Conservation (phyloP, 1,284 basidiomycete species). For the Leccinum solheimii region DNA sequence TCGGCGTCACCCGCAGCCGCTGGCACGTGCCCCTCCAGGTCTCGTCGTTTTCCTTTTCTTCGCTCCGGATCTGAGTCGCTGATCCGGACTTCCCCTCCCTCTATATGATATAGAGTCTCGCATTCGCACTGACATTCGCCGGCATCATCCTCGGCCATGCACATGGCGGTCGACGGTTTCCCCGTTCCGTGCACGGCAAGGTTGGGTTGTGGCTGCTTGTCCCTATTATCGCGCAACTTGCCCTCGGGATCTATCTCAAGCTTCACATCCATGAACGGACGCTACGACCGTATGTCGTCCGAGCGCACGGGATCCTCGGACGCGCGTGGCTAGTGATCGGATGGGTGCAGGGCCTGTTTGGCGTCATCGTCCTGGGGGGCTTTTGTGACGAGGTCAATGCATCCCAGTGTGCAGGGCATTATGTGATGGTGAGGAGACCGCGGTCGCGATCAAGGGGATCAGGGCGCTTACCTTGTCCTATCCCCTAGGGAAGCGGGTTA, state of each 20-base stretch:
- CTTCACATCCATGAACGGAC: conserved; percentile 85
- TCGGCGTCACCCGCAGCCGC: conserved; percentile 65
- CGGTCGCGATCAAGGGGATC: background rate
- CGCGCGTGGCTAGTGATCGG: conserved; percentile 87
- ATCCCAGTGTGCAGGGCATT: conserved; percentile 86
- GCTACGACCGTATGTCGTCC: conserved; percentile 73
- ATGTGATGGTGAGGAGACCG: conserved; percentile 69
- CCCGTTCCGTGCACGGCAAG: conserved; percentile 66
- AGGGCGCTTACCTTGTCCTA: background rate
- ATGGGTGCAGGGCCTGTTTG: conserved; percentile 85
- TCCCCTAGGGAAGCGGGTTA: conserved; percentile 68
- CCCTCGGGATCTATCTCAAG: conserved; percentile 88
- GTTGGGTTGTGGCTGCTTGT: conserved; percentile 71
- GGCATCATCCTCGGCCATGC: conserved; percentile 79
- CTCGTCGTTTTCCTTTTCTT: conserved; percentile 13
- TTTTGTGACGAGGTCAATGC: conserved; percentile 73
- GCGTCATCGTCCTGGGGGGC: conserved; percentile 61
- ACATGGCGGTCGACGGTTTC: conserved; percentile 76
- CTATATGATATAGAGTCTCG: conserved; percentile 49
- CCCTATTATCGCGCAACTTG: conserved; percentile 69
- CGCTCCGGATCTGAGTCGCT: background rate
- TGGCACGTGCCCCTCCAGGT: conserved; percentile 90
- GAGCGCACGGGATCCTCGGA: conserved; percentile 78
- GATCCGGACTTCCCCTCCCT: background rate
- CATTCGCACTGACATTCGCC: conserved; percentile 66